These are phyloP conservation scores for Globisporangium cylindrosporum DNA, from an alignment of 352 stramenopile genomes.

Conservation along the genomic window DNA sequence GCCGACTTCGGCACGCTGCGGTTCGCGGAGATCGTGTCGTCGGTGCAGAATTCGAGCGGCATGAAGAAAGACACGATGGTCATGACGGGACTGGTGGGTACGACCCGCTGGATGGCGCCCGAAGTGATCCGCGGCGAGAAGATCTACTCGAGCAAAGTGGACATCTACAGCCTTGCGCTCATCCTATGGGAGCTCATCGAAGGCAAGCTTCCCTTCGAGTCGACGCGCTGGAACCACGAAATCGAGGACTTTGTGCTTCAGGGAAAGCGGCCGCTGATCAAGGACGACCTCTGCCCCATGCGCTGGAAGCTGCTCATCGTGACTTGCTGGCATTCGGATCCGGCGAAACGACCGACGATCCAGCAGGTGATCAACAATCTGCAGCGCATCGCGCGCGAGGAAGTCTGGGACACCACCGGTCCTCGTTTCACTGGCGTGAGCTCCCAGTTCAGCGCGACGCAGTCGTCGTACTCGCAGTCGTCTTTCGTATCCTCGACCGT, in stretches of 20 bases:
- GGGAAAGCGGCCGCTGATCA: slow-evolving; percentile 62
- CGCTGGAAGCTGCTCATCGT: slow-evolving; percentile 78
- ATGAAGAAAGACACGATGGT: slow-evolving; percentile 45
- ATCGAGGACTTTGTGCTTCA: slow-evolving; percentile 81
- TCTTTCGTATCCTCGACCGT: slow-evolving; percentile 38
- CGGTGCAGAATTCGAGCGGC: slow-evolving; percentile 43
- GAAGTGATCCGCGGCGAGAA: slow-evolving; percentile 87
- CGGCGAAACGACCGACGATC: slow-evolving; percentile 78
- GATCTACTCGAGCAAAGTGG: slow-evolving; percentile 86
- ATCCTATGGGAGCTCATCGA: slow-evolving; percentile 89
- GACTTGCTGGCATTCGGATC: slow-evolving; percentile 84
- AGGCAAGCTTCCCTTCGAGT: slow-evolving; percentile 77
- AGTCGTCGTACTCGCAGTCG: slow-evolving; percentile 38
- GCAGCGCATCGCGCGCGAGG: slow-evolving; percentile 75
- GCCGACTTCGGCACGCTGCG: slow-evolving; percentile 87
- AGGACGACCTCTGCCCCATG: slow-evolving; percentile 62
- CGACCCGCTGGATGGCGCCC: slow-evolving; percentile 87
- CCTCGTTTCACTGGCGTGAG: slow-evolving; percentile 55
- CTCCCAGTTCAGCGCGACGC: slow-evolving; percentile 47
- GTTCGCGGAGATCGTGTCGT: slow-evolving; percentile 85
- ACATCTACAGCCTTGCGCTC: slow-evolving; percentile 87
- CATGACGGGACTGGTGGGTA: slow-evolving; percentile 87
- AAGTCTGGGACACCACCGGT: slow-evolving; percentile 63
- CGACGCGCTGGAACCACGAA: slow-evolving; percentile 83
- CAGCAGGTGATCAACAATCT: slow-evolving; percentile 82